phyloP scores from a whole-genome alignment of 176 grass and related monocot genomes.

The Alopecurus myosuroides region DNA sequence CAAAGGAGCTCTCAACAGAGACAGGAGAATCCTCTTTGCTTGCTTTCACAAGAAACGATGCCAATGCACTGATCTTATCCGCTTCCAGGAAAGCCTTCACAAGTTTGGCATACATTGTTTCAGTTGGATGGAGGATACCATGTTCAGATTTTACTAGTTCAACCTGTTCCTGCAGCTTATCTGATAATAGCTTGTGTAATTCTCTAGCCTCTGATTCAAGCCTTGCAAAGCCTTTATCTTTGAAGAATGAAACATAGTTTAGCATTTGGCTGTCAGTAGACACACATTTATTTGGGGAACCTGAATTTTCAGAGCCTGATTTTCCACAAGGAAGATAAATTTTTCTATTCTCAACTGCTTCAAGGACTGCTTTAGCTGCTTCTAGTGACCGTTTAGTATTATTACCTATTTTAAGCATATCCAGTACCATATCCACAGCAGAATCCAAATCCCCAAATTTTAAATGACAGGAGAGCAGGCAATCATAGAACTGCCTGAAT shows the following conservation, averaged over 20 bases:
- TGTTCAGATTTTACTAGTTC: slow-evolving; percentile 67
- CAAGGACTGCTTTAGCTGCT: slow-evolving; percentile 60
- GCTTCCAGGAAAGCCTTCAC: slow-evolving; percentile 75
- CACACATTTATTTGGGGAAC: slow-evolving; percentile 26
- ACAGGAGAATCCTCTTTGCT: slow-evolving; percentile 68
- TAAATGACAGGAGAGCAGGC: slow-evolving; percentile 69
- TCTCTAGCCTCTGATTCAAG: slow-evolving; percentile 56
- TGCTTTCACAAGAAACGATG: slow-evolving; percentile 75
- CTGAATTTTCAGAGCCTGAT: slow-evolving; percentile 5
- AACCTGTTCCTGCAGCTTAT: slow-evolving; percentile 56
- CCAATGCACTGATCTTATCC: slow-evolving; percentile 59
- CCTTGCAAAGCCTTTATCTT: slow-evolving; percentile 54
- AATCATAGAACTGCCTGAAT: slow-evolving; percentile 75
- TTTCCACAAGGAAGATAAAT: slow-evolving; percentile 39
- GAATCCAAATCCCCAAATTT: slow-evolving; percentile 76
- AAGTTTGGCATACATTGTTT: slow-evolving; percentile 88
- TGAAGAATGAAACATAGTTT: slow-evolving; percentile 55
- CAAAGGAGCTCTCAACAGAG: slow-evolving; percentile 58
- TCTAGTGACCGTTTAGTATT: slow-evolving; percentile 58
- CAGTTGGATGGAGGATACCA: slow-evolving; percentile 85
- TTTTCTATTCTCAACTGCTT: slow-evolving; percentile 53
- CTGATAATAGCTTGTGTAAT: slow-evolving; percentile 49
- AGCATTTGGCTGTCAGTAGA: slow-evolving; percentile 32
- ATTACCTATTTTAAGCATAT: slow-evolving; percentile 77
- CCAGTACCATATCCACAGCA: slow-evolving; percentile 67